These are phyloP conservation scores for Tuber calosporum DNA, from an alignment of 495 filamentous ascomycete genomes.

Conservation along the genomic window DNA sequence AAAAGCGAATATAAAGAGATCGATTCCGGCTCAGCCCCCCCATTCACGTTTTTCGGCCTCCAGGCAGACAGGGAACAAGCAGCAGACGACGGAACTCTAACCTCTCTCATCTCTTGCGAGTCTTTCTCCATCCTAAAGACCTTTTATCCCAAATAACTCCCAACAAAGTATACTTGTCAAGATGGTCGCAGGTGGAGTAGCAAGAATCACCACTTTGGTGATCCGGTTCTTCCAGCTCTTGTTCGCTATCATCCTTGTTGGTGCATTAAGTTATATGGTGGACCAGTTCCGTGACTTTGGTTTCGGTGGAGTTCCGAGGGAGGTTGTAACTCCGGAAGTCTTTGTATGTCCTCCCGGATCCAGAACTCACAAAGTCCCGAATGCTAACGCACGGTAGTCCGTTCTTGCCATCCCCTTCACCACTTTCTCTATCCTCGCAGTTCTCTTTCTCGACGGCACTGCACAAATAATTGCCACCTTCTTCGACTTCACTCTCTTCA, in stretches of 20 bases:
- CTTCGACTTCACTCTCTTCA: conserved; percentile 33
- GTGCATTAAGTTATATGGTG: conserved; percentile 32
- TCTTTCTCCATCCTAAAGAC: background rate
- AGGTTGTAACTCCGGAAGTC: conserved; percentile 27
- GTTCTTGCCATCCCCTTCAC: conserved; percentile 29
- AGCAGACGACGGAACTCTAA: background rate
- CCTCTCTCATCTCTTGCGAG: background rate
- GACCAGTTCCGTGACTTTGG: conserved; percentile 29
- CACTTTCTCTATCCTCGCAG: conserved; percentile 24
- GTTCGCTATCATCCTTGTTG: conserved; percentile 35
- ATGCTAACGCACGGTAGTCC: conserved; percentile 12
- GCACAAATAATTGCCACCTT: conserved; percentile 21
- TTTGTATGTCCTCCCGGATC: conserved; percentile 11
- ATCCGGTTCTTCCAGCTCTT: conserved; percentile 34
- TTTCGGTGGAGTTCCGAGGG: conserved; percentile 6
- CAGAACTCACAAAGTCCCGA: background rate
- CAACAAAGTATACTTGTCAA: background rate
- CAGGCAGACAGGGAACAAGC: background rate
- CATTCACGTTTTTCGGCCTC: background rate
- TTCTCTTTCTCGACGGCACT: conserved; percentile 28
- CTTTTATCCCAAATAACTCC: background rate
- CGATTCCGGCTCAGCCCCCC: background rate
- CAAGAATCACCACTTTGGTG: conserved; percentile 15
- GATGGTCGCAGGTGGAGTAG: conserved; percentile 13
- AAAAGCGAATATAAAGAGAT: background rate